Base-by-base conservation (phyloP, 768 basidiomycete genomes). In the Lactarius sp. region DNA sequence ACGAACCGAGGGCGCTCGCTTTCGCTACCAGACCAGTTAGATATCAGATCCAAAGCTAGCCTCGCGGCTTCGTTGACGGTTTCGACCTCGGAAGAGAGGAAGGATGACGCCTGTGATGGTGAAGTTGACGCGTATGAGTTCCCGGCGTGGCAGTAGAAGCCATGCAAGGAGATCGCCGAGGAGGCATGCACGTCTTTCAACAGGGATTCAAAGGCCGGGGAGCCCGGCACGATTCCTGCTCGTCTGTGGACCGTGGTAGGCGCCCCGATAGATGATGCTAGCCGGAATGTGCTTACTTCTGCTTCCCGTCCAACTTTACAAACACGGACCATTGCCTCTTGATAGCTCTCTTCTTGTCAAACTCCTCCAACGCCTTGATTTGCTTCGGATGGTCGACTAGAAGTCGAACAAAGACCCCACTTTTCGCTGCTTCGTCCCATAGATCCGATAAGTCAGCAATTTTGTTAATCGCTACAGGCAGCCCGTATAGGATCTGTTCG, bases 81-180 rank as follows among this genome's bases (percentile, higher is more conserved):
- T 41, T 82, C 77, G 7, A 94, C 82, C 75, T 94, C 92, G 10
- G 76, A 77, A 7, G 85, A 81, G 53, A 92, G 78, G 74, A 85
- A 88, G 1, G 77, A 76, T 3, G 85, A 80, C 8, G 90, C 90
- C 62, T 89, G 80, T 12, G 79, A 74, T 9, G 83, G 74, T 8
- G 87, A 86, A 6, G 81, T 87, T 3, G 93, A 92, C 1, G 81
- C 85, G 69, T 94, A 94, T 1, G 90, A 80, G 69, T 89, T 79
- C 51, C 88, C 86, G 0, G 86, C 85, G 73, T 93, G 92, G 59
- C 83, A 85, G 66, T 94, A 94, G 73, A 94, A 94, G 6, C 92
- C 91, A 72, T 85, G 83, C n/a, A 94, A 77, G 3, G 80, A 81
- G 34, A 90, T 76, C 6, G 73, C 78, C 7, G 81, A 72, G 0